phyloP scores from a whole-genome alignment of 2,329 filamentous ascomycete genomes.

The Aspergillus udagawae region DNA sequence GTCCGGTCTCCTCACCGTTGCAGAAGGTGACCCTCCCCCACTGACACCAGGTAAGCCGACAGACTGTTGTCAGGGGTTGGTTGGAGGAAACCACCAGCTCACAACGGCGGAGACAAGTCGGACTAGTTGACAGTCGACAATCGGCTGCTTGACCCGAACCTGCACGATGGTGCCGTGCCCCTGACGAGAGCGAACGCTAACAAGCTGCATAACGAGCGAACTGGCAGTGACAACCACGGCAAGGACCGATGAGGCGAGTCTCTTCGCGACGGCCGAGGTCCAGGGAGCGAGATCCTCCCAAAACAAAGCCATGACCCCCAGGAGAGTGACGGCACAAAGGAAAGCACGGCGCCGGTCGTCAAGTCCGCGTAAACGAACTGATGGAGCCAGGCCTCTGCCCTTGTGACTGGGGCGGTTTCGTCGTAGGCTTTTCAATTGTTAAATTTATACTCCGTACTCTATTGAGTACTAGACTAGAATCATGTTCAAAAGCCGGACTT shows the following conservation, averaged over 20 bases:
- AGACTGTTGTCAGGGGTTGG: not conserved
- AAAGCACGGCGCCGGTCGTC: conserved; percentile 4
- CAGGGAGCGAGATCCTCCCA: conserved; percentile 2
- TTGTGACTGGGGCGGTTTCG: not conserved
- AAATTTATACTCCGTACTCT: too few relatives aligned
- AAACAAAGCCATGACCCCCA: not conserved
- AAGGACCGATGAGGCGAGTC: not conserved
- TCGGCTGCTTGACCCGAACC: not conserved
- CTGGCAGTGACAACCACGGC: not conserved
- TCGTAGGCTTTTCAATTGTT: too few relatives aligned
- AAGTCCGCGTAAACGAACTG: conserved; percentile 8
- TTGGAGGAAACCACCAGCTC: conserved; percentile 9
- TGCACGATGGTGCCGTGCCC: not conserved
- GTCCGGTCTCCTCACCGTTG: conserved; percentile 8
- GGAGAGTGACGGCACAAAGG: conserved; percentile 7
- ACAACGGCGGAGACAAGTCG: not conserved
- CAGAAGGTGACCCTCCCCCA: conserved; percentile 6
- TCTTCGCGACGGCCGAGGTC: not conserved
- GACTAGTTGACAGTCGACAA: not conserved
- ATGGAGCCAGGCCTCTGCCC: not conserved
- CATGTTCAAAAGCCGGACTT: too few relatives aligned
- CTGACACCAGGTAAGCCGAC: not conserved
- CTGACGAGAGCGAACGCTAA: not conserved
- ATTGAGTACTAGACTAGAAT: too few relatives aligned
- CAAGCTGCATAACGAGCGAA: conserved; percentile 5